Conservation (phyloP, 1,284 basidiomycete species). For the Fomitopsis betulina region DNA sequence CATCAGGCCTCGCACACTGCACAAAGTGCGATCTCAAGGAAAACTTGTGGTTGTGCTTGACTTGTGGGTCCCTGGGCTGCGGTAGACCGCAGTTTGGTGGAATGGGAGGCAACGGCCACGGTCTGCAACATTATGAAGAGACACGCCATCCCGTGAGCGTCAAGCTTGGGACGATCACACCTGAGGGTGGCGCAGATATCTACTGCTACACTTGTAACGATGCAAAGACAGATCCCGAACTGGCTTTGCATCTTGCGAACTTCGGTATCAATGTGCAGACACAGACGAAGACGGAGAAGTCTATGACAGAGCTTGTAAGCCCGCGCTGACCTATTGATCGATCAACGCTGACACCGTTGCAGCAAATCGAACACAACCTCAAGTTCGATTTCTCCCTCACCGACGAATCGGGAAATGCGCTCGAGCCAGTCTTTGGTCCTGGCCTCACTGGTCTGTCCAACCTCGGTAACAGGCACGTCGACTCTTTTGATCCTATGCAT, state of each 20-base stretch:
- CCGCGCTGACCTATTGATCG: background rate
- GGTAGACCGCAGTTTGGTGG: conserved; percentile 89
- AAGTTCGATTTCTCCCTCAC: conserved; percentile 95
- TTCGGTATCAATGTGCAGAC: conserved; percentile 88
- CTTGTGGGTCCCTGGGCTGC: conserved; percentile 93
- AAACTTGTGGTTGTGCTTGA: conserved; percentile 95
- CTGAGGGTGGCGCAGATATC: conserved; percentile 90
- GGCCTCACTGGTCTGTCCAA: conserved; percentile 90
- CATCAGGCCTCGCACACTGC: conserved; percentile 74
- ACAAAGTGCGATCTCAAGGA: conserved; percentile 75
- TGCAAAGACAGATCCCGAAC: conserved; percentile 74
- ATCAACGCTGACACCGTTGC: background rate
- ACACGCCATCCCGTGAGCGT: conserved; percentile 84
- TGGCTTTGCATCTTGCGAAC: conserved; percentile 70
- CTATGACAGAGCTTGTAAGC: conserved; percentile 89
- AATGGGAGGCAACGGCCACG: conserved; percentile 87
- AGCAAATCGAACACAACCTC: conserved; percentile 98
- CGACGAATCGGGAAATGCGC: conserved; percentile 83
- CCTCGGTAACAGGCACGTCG: conserved; percentile 83
- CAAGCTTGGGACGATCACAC: conserved; percentile 95
- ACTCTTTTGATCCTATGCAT: background rate
- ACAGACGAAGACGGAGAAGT: conserved; percentile 94
- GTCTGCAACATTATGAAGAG: conserved; percentile 75
- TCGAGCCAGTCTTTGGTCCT: conserved; percentile 87
- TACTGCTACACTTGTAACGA: conserved; percentile 96